Evolutionary conservation across 2,329 filamentous ascomycete species (phyloP), one percentile per base, ranked within the genome.

Genomic region (Penicillium sp.): DNA sequence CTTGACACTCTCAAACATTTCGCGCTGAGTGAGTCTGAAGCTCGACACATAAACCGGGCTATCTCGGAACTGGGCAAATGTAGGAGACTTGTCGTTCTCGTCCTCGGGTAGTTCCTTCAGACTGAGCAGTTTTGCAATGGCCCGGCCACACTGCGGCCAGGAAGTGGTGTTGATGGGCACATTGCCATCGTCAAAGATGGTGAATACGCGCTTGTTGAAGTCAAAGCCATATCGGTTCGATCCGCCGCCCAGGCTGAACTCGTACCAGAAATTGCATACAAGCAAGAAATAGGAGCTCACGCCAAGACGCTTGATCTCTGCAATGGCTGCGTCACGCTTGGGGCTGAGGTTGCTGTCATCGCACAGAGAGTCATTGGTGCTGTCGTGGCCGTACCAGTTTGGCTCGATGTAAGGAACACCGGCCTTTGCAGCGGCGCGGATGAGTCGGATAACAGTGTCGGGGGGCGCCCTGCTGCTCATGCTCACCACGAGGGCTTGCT

Each of bases 1-100:
- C 63, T 85, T 77, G 12, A 86, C 69, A n/a, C 79, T 80, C 42
- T 81, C 79, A 54, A 89, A 77, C 74, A 89, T 88, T 9, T 89
- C 85, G 11, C 77, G 76, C 68, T 90, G 87, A 57, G 71, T 83
- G 59, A 85, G 62, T 9, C 72, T 67, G 71, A 87, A 89, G 59
- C 81, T 85, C 7, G 74, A 76, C 9, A 86, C 62, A 62, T 78
- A 82, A 1, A 86, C 64, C 0, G 64, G 60, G 50, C 77, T 75
- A 66, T 85, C 83, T 2, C 72, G 69, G 62, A 74, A 83, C 35
- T 67, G 61, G 7, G 72, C 73, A 8, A 84, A 56, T 9, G 74
- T 73, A 1, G 67, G 63, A 7, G 70, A 67, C 6, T 62, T 64
- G 35, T 77, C 73, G 1, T 66, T 66, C 38, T 61, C 66, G 51